Conservation (phyloP, 495 filamentous ascomycete genomes). For the Penicillium diatomitis region DNA sequence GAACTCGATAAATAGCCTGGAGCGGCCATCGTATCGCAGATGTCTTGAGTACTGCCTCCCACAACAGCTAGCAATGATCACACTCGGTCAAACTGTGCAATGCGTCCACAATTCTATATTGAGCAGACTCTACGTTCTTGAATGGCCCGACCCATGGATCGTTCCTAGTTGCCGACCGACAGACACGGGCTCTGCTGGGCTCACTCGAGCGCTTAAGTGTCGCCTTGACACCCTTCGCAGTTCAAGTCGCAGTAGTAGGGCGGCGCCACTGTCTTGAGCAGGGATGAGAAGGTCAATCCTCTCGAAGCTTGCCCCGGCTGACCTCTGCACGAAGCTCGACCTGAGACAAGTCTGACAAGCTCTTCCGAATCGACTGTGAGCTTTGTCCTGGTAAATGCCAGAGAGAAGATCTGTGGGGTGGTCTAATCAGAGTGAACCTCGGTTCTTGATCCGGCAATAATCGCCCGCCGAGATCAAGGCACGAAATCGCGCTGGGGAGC, state of each 20-base stretch:
- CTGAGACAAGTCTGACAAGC: too few species aligned
- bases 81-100: too few species aligned
- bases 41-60: too few species aligned
- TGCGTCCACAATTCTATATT: too few species aligned
- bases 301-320: not conserved
- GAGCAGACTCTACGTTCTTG: too few species aligned
- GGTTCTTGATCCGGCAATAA: conserved; percentile 11
- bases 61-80: too few species aligned
- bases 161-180: not conserved
- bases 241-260: too few species aligned
- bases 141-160: not conserved
- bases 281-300: not conserved
- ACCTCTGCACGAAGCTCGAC: conserved; percentile 8
- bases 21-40: conserved; percentile 24
- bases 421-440: conserved; percentile 10
- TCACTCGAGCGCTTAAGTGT: too few species aligned
- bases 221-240: too few species aligned
- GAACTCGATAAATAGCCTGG: conserved; percentile 12
- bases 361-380: too few species aligned
- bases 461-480: conserved; percentile 4
- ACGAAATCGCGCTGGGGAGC: too few species aligned
- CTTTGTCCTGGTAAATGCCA: conserved; percentile 7
- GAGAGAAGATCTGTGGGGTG: not conserved
- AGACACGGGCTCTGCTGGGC: not conserved
- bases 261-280: not conserved